Evolutionary conservation across 169 alveolate species (phyloP).

Genomic region (Plasmodium knowlesi): DNA sequence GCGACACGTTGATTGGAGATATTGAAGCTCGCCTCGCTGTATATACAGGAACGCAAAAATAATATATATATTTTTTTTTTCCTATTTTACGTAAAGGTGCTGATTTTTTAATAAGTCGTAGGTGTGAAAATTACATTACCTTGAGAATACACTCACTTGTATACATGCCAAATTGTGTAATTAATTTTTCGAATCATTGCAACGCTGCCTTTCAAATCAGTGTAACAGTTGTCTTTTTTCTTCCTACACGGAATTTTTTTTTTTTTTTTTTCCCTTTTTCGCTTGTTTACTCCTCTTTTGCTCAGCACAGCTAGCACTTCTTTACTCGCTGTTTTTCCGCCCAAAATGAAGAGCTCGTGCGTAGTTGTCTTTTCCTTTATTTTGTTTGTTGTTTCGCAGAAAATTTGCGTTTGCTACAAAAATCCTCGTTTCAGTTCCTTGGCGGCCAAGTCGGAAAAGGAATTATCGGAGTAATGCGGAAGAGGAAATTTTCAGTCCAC

Average conservation of each 20-base stretch:
- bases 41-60: neutral
- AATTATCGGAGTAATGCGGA: conserved; percentile 37
- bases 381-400: conserved; percentile 2
- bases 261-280: neutral
- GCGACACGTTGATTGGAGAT: neutral
- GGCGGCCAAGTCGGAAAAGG: conserved; percentile 13
- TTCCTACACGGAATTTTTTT: neutral
- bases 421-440: conserved; percentile 41
- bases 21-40: neutral
- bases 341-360: conserved; percentile 31
- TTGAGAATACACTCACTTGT: neutral
- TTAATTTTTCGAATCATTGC: neutral
- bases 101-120: neutral
- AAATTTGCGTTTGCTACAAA: conserved; percentile 14
- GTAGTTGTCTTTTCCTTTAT: conserved; percentile 16
- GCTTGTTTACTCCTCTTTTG: neutral
- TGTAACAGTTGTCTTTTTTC: neutral
- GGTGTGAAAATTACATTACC: neutral
- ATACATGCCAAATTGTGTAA: neutral
- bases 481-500: neutral
- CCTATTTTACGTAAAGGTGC: neutral
- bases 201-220: neutral
- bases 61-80: neutral
- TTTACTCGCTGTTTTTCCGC: neutral
- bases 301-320: neutral